These are phyloP conservation scores for Rhamnella rubrinervis DNA, from an alignment of 331 rosid genomes.

Conservation along the genomic window DNA sequence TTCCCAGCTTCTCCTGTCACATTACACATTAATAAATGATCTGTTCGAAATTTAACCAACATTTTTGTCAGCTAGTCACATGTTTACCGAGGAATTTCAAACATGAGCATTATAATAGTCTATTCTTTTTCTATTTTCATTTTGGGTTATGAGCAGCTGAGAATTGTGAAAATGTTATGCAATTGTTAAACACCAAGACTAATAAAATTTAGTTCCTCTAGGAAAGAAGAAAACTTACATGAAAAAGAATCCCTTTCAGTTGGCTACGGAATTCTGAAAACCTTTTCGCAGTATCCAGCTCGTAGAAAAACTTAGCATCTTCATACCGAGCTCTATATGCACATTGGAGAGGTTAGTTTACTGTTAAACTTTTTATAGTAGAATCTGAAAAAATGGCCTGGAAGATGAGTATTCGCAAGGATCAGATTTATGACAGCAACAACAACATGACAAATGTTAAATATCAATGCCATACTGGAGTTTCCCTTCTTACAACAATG, in stretches of 20 bases:
- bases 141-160: not conserved
- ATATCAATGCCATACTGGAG: conserved; percentile 2
- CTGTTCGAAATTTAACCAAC: conserved; percentile 24
- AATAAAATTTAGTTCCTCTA: not conserved
- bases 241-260: conserved; percentile 81
- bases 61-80: not conserved
- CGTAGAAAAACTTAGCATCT: conserved; percentile 96
- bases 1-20: conserved; percentile 85
- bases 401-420: conserved; percentile 9
- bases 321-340: conserved; percentile 88
- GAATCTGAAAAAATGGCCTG: not conserved
- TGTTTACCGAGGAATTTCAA: too few species aligned
- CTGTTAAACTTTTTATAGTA: conserved; percentile 1
- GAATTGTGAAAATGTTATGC: not conserved
- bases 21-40: conserved; percentile 27
- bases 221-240: conserved; percentile 40
- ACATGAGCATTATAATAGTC: too few species aligned
- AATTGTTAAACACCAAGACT: not conserved
- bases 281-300: conserved; percentile 67
- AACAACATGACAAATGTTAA: conserved; percentile 6
- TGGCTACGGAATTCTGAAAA: conserved; percentile 72
- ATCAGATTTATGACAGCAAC: conserved; percentile 4
- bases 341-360: conserved; percentile 15
- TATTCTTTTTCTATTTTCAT: not conserved
- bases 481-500: not conserved